Evolutionary conservation across 768 basidiomycete genomes (phyloP).

Genomic region (Thelephora ganbajun): DNA sequence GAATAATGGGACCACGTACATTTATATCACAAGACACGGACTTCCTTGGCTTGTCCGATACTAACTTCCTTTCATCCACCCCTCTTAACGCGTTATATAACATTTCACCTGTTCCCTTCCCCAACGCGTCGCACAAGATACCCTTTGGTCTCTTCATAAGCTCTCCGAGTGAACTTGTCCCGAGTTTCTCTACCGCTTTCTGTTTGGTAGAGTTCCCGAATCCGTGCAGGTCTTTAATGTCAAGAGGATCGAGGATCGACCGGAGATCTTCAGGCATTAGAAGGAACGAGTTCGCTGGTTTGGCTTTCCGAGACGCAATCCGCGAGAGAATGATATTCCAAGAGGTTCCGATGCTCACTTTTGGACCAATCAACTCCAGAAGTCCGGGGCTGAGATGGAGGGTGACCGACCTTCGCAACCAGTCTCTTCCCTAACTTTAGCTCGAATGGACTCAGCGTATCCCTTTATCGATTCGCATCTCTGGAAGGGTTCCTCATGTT

Average conservation of each 20-base stretch:
- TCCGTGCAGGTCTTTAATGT: constrained; percentile 74
- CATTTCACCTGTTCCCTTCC: constrained; percentile 71
- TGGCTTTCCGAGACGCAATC: constrained; percentile 81
- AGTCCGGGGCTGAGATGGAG: not conserved
- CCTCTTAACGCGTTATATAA: constrained; percentile 78
- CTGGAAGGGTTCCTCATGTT: constrained; percentile 20
- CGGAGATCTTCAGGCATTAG: constrained; percentile 40
- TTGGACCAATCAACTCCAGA: not conserved
- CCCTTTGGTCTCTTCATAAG: constrained; percentile 48
- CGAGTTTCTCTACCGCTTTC: constrained; percentile 73
- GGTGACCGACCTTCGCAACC: constrained; percentile 60
- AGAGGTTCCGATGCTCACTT: constrained; percentile 86
- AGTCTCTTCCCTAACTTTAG: constrained; percentile 63
- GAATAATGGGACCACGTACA: constrained; percentile 31
- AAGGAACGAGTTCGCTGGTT: constrained; percentile 81
- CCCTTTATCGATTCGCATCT: constrained; percentile 36
- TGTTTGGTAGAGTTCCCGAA: constrained; percentile 66
- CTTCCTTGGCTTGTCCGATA: constrained; percentile 76
- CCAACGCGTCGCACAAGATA: constrained; percentile 57
- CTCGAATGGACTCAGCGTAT: constrained; percentile 70
- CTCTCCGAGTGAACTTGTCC: constrained; percentile 55
- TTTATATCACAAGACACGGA: constrained; percentile 93
- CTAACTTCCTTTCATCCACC: constrained; percentile 65
- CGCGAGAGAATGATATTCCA: constrained; percentile 89
- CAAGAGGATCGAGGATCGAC: constrained; percentile 47